Conservation (phyloP, 31 red algal species). For the Odonthalia washingtoniensis region DNA sequence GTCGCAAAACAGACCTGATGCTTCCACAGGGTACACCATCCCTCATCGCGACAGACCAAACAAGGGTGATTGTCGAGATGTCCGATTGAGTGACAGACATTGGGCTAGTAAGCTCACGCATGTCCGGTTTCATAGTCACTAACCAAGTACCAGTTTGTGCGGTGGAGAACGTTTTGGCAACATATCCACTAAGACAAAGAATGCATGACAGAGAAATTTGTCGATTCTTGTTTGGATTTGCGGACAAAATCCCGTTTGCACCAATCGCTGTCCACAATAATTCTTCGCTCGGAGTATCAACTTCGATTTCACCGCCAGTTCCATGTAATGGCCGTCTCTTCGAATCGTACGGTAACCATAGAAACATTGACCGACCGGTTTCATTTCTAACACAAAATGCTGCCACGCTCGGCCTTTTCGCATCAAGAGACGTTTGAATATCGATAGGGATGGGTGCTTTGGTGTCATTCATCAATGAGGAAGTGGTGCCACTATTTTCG, state of each 20-base stretch:
- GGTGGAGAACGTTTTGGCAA: slow-evolving; percentile 69
- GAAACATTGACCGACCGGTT: slow-evolving; percentile 73
- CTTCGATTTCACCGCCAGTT: slow-evolving; percentile 86
- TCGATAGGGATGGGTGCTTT: neutral
- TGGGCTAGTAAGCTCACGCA: slow-evolving; percentile 37
- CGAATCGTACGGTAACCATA: slow-evolving; percentile 88
- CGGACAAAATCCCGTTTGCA: slow-evolving; percentile 43
- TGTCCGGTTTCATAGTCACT: slow-evolving; percentile 64
- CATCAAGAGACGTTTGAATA: slow-evolving; percentile 24
- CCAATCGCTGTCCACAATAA: slow-evolving; percentile 74
- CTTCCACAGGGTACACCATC: slow-evolving; percentile 91
- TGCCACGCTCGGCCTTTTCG: slow-evolving; percentile 83
- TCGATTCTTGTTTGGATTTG: slow-evolving; percentile 69
- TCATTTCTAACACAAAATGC: slow-evolving; percentile 95
- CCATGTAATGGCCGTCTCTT: slow-evolving; percentile 64
- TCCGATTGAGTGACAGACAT: neutral
- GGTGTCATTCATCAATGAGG: neutral
- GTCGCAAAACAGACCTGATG: slow-evolving; percentile 77
- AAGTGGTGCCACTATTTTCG: slow-evolving; percentile 7
- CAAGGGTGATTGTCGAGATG: slow-evolving; percentile 43
- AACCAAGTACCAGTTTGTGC: slow-evolving; percentile 76
- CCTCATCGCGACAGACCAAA: slow-evolving; percentile 91
- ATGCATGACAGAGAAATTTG: slow-evolving; percentile 75
- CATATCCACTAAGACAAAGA: slow-evolving; percentile 80
- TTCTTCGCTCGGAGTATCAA: slow-evolving; percentile 84